These are phyloP conservation scores for Blastobotrys proliferans DNA, from an alignment of 1,139 yeast genomes.

Conservation along the genomic window DNA sequence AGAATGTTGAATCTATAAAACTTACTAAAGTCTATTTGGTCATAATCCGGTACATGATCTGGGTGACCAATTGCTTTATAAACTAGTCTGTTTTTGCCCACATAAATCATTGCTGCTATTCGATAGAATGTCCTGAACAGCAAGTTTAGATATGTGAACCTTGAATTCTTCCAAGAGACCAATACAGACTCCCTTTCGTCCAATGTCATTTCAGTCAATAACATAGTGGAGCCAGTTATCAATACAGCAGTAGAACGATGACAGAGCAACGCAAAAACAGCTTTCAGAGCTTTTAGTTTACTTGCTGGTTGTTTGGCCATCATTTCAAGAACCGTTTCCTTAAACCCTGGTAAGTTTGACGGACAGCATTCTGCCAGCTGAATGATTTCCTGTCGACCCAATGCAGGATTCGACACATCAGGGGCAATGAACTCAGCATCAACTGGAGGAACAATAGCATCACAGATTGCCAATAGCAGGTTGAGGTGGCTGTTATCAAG, in stretches of 20 bases:
- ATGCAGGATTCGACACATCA: constrained; percentile 15
- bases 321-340: constrained; percentile 10
- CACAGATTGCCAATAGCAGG: constrained; percentile 25
- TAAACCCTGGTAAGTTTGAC: constrained; percentile 28
- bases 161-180: constrained; percentile 22
- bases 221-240: constrained; percentile 25
- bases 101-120: constrained; percentile 13
- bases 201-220: constrained; percentile 27
- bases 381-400: constrained; percentile 17
- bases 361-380: constrained; percentile 21
- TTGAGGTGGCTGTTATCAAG: too few relatives aligned
- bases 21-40: constrained; percentile 10
- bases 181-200: constrained; percentile 22
- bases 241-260: constrained; percentile 24
- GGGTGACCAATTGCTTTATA: constrained; percentile 26
- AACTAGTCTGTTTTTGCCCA: constrained; percentile 18
- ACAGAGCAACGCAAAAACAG: constrained; percentile 23
- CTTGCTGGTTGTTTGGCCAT: constrained; percentile 15
- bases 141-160: constrained; percentile 21
- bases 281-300: constrained; percentile 16
- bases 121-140: constrained; percentile 21
- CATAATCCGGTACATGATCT: constrained; percentile 20
- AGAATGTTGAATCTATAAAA: constrained; percentile 15
- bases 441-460: constrained; percentile 24
- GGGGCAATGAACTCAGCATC: constrained; percentile 13